Conservation (phyloP, 176 grass and related monocot species). For the Juncus inflexus region DNA sequence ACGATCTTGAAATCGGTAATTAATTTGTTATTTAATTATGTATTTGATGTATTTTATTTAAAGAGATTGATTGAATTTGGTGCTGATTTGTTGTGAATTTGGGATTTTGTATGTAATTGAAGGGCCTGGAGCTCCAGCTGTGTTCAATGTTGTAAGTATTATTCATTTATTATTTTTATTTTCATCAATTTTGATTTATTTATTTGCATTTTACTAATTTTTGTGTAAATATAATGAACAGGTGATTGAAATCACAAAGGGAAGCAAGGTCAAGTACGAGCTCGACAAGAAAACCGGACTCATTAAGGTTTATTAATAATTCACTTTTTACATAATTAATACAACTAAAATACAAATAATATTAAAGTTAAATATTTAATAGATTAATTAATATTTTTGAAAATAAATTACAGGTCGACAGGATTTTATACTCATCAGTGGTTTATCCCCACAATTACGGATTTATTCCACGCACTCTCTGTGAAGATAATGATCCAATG, state of each 20-base stretch:
- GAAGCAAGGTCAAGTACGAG: constrained; percentile 97
- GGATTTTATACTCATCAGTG: constrained; percentile 80
- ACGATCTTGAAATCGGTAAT: constrained; percentile 88
- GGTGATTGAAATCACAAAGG: constrained; percentile 90
- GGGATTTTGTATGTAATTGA: not conserved
- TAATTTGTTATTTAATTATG: too few relatives aligned
- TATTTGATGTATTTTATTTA: too few relatives aligned
- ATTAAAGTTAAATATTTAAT: too few relatives aligned
- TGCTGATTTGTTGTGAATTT: not conserved
- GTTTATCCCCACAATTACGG: constrained; percentile 97
- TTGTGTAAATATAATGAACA: constrained; percentile 6
- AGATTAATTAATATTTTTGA: not conserved
- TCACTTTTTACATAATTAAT: not conserved
- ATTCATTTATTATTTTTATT: constrained; percentile 5
- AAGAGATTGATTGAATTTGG: not conserved
- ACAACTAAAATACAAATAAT: not conserved
- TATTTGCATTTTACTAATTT: constrained; percentile 7
- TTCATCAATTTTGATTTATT: constrained; percentile 5
- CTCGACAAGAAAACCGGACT: constrained; percentile 96
- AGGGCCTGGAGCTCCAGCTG: constrained; percentile 73
- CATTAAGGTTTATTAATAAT: constrained; percentile 47
- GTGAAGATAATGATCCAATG: constrained; percentile 94
- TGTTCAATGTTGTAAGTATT: constrained; percentile 90
- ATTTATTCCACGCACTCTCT: constrained; percentile 81
- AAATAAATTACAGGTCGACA: constrained; percentile 51